phyloP scores from a whole-genome alignment of 495 filamentous ascomycete species.

The Penicillium samsonianum region DNA sequence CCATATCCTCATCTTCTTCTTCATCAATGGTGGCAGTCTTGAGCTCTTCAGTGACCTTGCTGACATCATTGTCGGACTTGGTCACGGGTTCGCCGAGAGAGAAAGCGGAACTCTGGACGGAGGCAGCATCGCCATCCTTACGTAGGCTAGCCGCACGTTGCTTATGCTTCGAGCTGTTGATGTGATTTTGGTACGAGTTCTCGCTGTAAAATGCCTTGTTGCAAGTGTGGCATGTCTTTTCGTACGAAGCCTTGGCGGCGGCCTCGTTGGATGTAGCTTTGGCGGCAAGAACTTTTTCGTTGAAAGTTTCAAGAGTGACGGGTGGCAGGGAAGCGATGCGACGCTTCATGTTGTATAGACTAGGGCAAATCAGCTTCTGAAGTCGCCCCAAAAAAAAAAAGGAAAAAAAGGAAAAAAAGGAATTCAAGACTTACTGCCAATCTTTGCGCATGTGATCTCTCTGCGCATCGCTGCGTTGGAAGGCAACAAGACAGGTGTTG shows the following conservation, averaged over 20 bases:
- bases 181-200: conserved; percentile 91
- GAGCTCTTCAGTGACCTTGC: conserved; percentile 75
- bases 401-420: not conserved
- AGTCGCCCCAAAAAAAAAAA: not conserved
- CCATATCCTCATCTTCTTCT: conserved; percentile 44
- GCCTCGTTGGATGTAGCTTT: conserved; percentile 80
- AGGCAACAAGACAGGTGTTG: conserved; percentile 97
- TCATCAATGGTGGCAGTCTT: conserved; percentile 69
- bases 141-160: conserved; percentile 57
- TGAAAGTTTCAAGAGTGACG: conserved; percentile 88
- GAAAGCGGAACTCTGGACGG: conserved; percentile 87
- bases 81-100: conserved; percentile 80
- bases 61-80: conserved; percentile 64
- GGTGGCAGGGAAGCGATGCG: conserved; percentile 90
- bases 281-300: conserved; percentile 94
- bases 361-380: conserved; percentile 31
- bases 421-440: conserved; percentile 76
- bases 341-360: conserved; percentile 96
- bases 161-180: conserved; percentile 89
- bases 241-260: conserved; percentile 85
- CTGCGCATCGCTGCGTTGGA: conserved; percentile 90
- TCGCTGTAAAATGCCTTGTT: conserved; percentile 94
- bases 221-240: conserved; percentile 78
- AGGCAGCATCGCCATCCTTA: conserved; percentile 61
- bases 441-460: conserved; percentile 94